These are phyloP conservation scores for Sporothrix luriei DNA, from an alignment of 2,329 filamentous ascomycete genomes.

Conservation along the genomic window DNA sequence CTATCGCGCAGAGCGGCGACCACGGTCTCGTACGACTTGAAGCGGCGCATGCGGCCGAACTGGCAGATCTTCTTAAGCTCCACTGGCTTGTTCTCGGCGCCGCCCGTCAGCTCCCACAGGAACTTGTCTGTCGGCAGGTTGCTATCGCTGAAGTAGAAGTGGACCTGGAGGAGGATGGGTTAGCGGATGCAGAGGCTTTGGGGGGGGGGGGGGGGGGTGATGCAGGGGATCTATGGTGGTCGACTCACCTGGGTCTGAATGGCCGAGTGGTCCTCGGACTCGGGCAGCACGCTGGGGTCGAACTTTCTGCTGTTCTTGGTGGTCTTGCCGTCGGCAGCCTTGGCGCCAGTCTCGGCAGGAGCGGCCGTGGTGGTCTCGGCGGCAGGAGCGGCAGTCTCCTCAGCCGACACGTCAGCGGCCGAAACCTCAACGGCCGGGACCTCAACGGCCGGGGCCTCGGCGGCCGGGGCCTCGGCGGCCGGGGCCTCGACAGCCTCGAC, in stretches of 20 bases:
- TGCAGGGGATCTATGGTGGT: neutral
- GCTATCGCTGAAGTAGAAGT: slow-evolving; percentile 93
- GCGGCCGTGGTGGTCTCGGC: slow-evolving; percentile 28
- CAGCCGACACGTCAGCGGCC: too few species aligned
- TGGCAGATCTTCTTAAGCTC: slow-evolving; percentile 74
- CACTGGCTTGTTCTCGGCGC: slow-evolving; percentile 79
- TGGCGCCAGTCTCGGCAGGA: slow-evolving; percentile 36
- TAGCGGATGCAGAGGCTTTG: neutral
- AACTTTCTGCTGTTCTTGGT: slow-evolving; percentile 66
- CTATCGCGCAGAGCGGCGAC: slow-evolving; percentile 82
- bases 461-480: slow-evolving; percentile 19
- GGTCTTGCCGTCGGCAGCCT: slow-evolving; percentile 46
- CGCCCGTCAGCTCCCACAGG: slow-evolving; percentile 76
- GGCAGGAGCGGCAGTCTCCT: slow-evolving; percentile 30
- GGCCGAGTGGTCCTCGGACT: slow-evolving; percentile 74
- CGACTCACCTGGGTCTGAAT: slow-evolving; percentile 76
- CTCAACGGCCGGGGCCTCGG: slow-evolving; percentile 35
- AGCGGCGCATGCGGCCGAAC: slow-evolving; percentile 96
- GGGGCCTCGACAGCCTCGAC: slow-evolving; percentile 36
- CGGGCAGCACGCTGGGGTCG: slow-evolving; percentile 66
- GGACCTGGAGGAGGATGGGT: slow-evolving; percentile 62
- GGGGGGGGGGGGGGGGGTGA: too few species aligned
- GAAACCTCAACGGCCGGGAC: slow-evolving; percentile 12
- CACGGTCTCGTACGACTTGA: slow-evolving; percentile 83
- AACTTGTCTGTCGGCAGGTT: slow-evolving; percentile 89